phyloP scores from a whole-genome alignment of 495 filamentous ascomycete species.

The Penicillium angulare region DNA sequence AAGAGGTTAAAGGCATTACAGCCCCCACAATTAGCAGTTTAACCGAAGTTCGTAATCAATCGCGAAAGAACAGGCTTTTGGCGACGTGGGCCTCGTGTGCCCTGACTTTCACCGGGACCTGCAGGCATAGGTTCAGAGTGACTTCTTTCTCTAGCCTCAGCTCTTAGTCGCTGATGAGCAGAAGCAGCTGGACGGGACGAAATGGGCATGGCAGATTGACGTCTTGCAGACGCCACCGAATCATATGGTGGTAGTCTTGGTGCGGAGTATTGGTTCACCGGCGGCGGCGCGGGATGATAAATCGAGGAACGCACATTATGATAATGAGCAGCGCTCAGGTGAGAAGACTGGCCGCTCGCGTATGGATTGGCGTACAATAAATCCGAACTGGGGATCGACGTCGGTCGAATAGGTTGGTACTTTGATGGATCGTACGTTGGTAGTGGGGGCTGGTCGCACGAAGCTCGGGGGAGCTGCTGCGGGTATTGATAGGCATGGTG shows the following conservation, averaged over 20 bases:
- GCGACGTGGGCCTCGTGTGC: conserved; percentile 15
- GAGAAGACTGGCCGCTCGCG: conserved; percentile 17
- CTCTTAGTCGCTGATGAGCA: conserved; percentile 1
- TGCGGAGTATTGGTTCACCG: background rate
- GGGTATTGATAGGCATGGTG: conserved; percentile 3
- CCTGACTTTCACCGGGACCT: conserved; percentile 1
- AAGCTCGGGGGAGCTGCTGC: conserved; percentile 17
- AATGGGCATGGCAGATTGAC: conserved; percentile 15
- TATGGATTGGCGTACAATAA: conserved; percentile 5
- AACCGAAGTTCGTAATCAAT: conserved; percentile 41
- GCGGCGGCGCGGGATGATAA: conserved; percentile 8
- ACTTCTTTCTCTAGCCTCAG: conserved; percentile 22
- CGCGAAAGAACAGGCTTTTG: conserved; percentile 40
- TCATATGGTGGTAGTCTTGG: conserved; percentile 1
- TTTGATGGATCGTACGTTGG: conserved; percentile 35
- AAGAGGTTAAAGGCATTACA: background rate
- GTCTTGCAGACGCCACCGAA: conserved; percentile 2
- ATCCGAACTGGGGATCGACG: conserved; percentile 10
- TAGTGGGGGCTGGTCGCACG: conserved; percentile 21
- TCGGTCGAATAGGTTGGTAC: conserved; percentile 25
- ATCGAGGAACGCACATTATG: conserved; percentile 17
- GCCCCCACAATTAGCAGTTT: conserved; percentile 1
- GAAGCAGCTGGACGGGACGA: background rate
- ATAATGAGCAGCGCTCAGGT: conserved; percentile 24
- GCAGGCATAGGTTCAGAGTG: conserved; percentile 22